Base-by-base conservation (phyloP, 2,329 filamentous ascomycete genomes). In the Sporothrix inflata region DNA sequence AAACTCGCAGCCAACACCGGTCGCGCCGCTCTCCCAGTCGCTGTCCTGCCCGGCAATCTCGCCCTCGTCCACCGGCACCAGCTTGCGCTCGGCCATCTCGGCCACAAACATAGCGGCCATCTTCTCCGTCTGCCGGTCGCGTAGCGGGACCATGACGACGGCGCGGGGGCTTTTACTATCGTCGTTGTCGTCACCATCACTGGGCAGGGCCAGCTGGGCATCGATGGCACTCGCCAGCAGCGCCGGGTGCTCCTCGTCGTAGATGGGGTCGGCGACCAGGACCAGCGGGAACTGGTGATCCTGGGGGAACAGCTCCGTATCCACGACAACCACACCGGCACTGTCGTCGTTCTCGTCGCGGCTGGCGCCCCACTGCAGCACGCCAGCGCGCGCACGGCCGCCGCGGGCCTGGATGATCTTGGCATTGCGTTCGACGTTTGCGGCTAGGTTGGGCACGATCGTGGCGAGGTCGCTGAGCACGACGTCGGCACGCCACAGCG, bases 241-340 rank as follows among this genome's bases (percentile, higher is more conserved):
- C 3, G 80, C 82, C 0, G 95, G 94, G 78, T 98, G 96, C 4
- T 92, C 87, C 66, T 94, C 87, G 61, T 94, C 94, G 81, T 98
- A 98, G 24, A 99, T 84, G 0, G 93, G 88, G 80, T 99, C 96
- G 2, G 95, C 94, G 1, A 90, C 93, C 2, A 99, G 85, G 57
- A 98, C 89, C 71, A 97, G 83, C 84, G 91, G 79, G 71, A 42
- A 49, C 19, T 49, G 71, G 68, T 70, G 74, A 55, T 69, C 34
- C 65, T 16, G 38, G 2, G 34, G 53, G 75, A 89, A 87, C 21
- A 84, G 79, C 21, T 77, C 75, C 38, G 83, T 80, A 67, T 87
- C 85, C 45, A 81, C 79, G 67, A 84, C 83, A 1, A 82, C 81
- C 19, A 82, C 81, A 4, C 79, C 75, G 7, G 77, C 79, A 1